Evolutionary conservation across 495 filamentous ascomycete genomes (phyloP), one percentile per base, ranked within the genome.

Genomic region (Penicillium manginii): DNA sequence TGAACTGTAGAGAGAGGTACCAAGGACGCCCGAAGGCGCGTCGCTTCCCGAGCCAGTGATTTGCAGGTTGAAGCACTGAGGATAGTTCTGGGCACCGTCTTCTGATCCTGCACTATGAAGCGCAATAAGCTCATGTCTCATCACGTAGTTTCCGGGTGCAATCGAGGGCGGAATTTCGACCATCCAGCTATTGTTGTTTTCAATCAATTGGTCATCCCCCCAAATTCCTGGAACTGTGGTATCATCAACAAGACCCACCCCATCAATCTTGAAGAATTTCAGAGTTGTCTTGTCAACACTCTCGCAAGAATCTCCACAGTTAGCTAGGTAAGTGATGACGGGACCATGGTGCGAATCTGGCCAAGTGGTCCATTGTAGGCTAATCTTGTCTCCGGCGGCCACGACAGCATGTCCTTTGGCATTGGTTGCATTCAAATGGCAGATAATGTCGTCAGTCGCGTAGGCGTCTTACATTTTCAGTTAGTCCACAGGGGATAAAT

Each of bases 101-200:
- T 61, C 54, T 10, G 70, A 57, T 11, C 69, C 78, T 4, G 84
- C 88, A 6, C 79, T 73, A 73, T 92, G 89, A 4, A 92, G 83
- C 10, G 86, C 88, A 55, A 92, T 88, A 58, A 91, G 85, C 71
- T 92, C 90, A 69, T 91, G 85, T 37, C 90, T 84, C 42, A 93
- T 72, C 37, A 93, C 85, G 66, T 91, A 93, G 73, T 88, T 84
- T n/a, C 89, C 89, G 3, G 84, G 65, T 19, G 79, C 79, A 48
- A 92, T 79, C 55, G 74, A 72, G 5, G 73, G 43, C 7, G 90
- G 89, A 62, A 93, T 88, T 32, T 81, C 83, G 32, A 91, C 81
- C 54, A 83, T 78, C 82, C 85, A 88, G 55, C 75, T 82, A 69
- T 82, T 84, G 79, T 84, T 82, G 71, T 86, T 84, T 39, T 75